phyloP scores from a whole-genome alignment of 768 basidiomycete genomes.

The Serendipita sp. region DNA sequence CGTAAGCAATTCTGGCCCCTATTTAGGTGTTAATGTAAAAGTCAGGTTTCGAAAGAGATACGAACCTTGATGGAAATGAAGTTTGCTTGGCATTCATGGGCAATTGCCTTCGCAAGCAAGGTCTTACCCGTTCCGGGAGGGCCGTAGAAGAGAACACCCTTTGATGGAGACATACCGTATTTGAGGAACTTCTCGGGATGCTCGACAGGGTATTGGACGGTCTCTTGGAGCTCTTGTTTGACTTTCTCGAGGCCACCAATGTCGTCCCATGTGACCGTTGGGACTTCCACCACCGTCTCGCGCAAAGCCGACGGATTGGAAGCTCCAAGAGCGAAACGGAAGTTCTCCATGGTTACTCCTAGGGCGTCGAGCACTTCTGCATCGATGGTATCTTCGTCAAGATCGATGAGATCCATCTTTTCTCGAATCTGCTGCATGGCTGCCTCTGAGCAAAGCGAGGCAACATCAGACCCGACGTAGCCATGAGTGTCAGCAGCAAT shows the following conservation, averaged over 20 bases:
- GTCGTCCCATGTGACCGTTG: slow-evolving; percentile 97
- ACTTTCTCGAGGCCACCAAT: slow-evolving; percentile 99
- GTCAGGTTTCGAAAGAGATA: slow-evolving; percentile 4
- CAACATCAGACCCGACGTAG: slow-evolving; percentile 96
- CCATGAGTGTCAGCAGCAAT: slow-evolving; percentile 99
- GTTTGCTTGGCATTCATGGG: slow-evolving; percentile 99
- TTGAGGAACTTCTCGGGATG: slow-evolving; percentile 99
- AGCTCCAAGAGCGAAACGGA: slow-evolving; percentile 94
- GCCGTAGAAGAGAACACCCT: slow-evolving; percentile 99
- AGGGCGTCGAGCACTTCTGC: slow-evolving; percentile 98
- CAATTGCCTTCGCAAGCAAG: slow-evolving; percentile 93
- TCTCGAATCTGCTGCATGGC: slow-evolving; percentile 99
- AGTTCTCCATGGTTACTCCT: slow-evolving; percentile 99
- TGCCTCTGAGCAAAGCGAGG: slow-evolving; percentile 94
- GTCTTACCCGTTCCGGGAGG: slow-evolving; percentile 99
- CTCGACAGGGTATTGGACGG: slow-evolving; percentile 98
- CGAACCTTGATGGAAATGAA: slow-evolving; percentile 93
- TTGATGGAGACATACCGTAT: slow-evolving; percentile 99
- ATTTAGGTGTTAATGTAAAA: slow-evolving; percentile 12
- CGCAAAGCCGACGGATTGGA: slow-evolving; percentile 98
- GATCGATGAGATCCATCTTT: slow-evolving; percentile 97
- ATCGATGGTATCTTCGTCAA: slow-evolving; percentile 96
- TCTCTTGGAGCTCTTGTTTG: slow-evolving; percentile 98
- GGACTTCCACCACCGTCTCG: slow-evolving; percentile 98
- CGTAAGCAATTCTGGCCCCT: slow-evolving; percentile 93